Base-by-base conservation (phyloP, 2,329 filamentous ascomycete genomes). In the Celoporthe dispersa region DNA sequence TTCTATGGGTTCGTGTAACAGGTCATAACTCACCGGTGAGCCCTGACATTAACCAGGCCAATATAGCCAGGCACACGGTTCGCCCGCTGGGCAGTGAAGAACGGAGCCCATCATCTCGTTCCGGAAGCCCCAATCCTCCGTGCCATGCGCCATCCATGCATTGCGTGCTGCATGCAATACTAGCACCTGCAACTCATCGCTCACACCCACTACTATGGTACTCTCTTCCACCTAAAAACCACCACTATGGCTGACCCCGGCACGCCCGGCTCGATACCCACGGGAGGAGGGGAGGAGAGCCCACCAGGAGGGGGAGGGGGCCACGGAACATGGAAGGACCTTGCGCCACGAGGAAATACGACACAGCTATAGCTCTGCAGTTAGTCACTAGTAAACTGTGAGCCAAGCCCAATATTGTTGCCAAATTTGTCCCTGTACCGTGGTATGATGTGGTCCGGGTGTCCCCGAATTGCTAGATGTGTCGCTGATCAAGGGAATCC, bases 141-240 rank as follows among this genome's bases (percentile, higher is more conserved):
- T 66, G 53, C 62, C 65, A 68, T 70, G 68, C 70, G 60, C 61
- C 62, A 70, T 51, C 70, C 70, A 66, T 72, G 70, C 68, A 63
- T 68, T 68, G 66, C 70, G 68, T 70, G 68, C 70, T 65, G 68
- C 70, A 69, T 70, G 65, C 70, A 68, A 71, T 71, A 70, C 41
- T 65, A 70, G 70, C 70, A 72, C 41, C 68, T 71, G 70, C 70
- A 72, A 67, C 70, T 70, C 70, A 72, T 70, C 70, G 68, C 39
- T 53, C 68, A 66, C 70, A 70, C 64, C 70, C 70, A 64, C 70
- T 35, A 41, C 22, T 51, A 61, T 53, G 61, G 51, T 63, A 25
- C 37, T 51, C 53, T 22, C 41, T 48, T 31, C 64, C 68, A 70
- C 68, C 61, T 66, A 68, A 55, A 48, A 48, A n/a, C 22, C 7